Base-by-base conservation (phyloP, 805 yeast genomes). In the Jamesozyma piceae region DNA sequence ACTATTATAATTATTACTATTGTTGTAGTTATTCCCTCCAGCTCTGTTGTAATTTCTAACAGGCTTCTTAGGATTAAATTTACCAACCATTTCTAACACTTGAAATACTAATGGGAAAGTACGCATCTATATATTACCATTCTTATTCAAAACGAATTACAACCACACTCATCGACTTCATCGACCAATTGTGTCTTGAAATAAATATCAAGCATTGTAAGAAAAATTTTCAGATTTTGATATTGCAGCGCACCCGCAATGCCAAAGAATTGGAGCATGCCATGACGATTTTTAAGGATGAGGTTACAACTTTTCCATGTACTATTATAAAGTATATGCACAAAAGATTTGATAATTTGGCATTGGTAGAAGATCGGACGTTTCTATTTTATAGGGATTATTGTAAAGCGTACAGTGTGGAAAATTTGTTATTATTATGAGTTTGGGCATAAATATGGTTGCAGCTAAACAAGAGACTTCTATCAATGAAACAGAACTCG, bases 51-150 rank as follows among this genome's bases (percentile, higher is more conserved):
- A 29, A 5, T 14, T 21, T 26, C 39, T 41, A 4, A 41, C 43
- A 5, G 43, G 18, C n/a, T 17, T 30, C 39, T 41, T 41, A 18
- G 43, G 18, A 31, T 35, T 41, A 18, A 30, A 41, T 21, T 33
- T 35, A 10, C 37, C 33, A 5, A 35, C 39, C 43, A 41, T 41
- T 10, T 21, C 11, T 11, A 24, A 24, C 11, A 24, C 6, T 24
- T 24, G 6, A 24, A 6, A 24, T 11, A 24, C 28, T 24, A 11
- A 24, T 11, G 3, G 6, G 8, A 9, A 26, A 26, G 11, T 9
- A 26, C 28, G 11, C 11, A 11, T 26, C 28, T 26, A 26, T 26
- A 8, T 26, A 26, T 26, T 26, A 26, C 11, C 28, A 26, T 26
- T 26, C n/a, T n/a, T n/a, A n/a, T n/a, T n/a, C n/a, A n/a, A n/a